Conservation (phyloP, 768 basidiomycete genomes). For the Leccinum truebloodii region DNA sequence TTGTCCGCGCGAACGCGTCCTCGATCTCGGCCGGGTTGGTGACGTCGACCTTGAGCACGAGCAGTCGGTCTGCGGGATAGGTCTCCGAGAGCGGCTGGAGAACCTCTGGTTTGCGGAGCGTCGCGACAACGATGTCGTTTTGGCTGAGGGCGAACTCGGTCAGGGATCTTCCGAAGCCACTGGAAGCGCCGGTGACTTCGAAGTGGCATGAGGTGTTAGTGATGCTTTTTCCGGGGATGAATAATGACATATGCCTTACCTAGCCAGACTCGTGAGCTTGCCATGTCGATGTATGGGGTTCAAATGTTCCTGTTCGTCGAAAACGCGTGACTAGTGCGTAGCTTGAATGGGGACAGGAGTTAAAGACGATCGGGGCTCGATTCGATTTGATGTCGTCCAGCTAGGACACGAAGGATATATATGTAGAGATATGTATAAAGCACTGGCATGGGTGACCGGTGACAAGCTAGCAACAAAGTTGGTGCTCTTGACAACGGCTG, state of each 20-base stretch:
- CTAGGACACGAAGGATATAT: background rate
- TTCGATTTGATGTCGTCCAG: background rate
- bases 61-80: slow-evolving; percentile 14
- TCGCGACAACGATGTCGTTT: slow-evolving; percentile 43
- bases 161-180: slow-evolving; percentile 40
- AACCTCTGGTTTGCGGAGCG: slow-evolving; percentile 39
- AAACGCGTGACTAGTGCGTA: background rate
- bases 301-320: slow-evolving; percentile 4
- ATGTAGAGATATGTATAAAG: background rate
- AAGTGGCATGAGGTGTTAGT: background rate
- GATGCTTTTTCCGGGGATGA: background rate
- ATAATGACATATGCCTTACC: background rate
- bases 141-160: slow-evolving; percentile 33
- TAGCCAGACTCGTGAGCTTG: slow-evolving; percentile 13
- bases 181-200: slow-evolving; percentile 41
- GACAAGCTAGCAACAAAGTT: too few species aligned
- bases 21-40: slow-evolving; percentile 12
- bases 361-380: too few species aligned
- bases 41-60: slow-evolving; percentile 19
- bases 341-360: background rate
- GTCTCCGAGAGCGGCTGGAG: slow-evolving; percentile 6
- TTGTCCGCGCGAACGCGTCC: slow-evolving; percentile 13
- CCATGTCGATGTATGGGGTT: slow-evolving; percentile 1
- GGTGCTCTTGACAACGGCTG: too few species aligned
- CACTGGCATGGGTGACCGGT: background rate